Base-by-base conservation (phyloP, 129 eudicot genomes). In the Tagetes erecta region DNA sequence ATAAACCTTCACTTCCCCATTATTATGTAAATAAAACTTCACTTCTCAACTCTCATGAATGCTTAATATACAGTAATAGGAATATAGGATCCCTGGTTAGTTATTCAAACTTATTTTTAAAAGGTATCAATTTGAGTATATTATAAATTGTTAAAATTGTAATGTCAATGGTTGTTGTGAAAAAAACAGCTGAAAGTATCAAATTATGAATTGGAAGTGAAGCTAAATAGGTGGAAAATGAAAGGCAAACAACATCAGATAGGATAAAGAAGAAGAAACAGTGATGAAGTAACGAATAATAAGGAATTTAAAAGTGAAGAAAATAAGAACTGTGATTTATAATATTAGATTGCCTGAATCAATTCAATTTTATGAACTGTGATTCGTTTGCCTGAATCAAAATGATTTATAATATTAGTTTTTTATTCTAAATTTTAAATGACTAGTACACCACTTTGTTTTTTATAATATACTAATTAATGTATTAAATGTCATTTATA, bases 171-270 rank as follows among this genome's bases (percentile, higher is more conserved):
- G 80, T 84, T 62, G 86, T 80, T 76, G 82, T 72, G 82, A 46
- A 76, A 78, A 60, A n/a, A 14, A 53, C 71, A 68, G 77, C 64
- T 84, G 45, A 80, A 89, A 78, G 44, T 86, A 81, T 76, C 88
- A 72, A 70, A 70, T 68, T 74, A 69, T 85, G 74, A 68, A 84
- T 88, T 92, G 80, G 78, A 85, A 89, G 90, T 81, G 81, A 92
- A 92, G 96, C 76, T 79, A 86, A 74, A 64, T 42, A 59, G 41
- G 86, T 76, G 78, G 87, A 87, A 70, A 78, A 49, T 70, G 90
- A 74, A 52, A 84, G 83, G 76, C 76, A 82, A 74, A 74, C 82
- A 63, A 55, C 71, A n/a, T n/a, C n/a, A 70, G 40, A 64, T 37
- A 30, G 36, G n/a, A 71, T 41, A 60, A 58, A 38, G 38, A 46